Evolutionary conservation across 805 yeast species (phyloP), one percentile per base, ranked within the genome.

Genomic region (Candida vaughaniae): DNA sequence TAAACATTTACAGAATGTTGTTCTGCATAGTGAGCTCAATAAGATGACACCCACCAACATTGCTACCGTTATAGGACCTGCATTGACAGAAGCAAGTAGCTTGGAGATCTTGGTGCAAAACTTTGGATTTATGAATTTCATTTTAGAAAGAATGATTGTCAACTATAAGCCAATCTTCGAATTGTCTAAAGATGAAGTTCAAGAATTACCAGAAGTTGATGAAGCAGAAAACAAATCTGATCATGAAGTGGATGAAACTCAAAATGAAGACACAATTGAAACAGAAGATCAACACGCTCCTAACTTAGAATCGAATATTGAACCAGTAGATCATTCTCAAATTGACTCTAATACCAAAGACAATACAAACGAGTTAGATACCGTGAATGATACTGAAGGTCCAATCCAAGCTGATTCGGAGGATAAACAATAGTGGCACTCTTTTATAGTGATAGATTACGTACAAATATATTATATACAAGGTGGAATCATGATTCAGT

Each of bases 1-100:
- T 25, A 62, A 69, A 29, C 98, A 90, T 63, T 71, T 90, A 64
- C 69, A 74, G 46, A 73, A 72, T 46, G 82, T 91, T 16, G 80
- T 84, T 37, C 73, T 73, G 41, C 80, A 78, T 52, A 80, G 82
- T 30, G 80, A 75, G 8, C 64, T 63, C 31, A 91, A 91, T 62
- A 81, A 81, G 56, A 91, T 91, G 98, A 86, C 83, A 38, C 78
- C 95, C 3, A 81, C 88, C 1, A 91, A 91, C 55, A 64, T 91
- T 52, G 95, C 96, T 4, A 91, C 95, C 38, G 96, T 91, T 5
- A 83, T 91, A 45, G 82, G 81, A 1, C 82, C 82, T 1, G 75
- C 79, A 3, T 66, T 77, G 37, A 75, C 79, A 4, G 82, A 77
- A 45, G 78, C 80, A 10, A 66, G 77, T 43, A 62, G 55, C 28